These are phyloP conservation scores for Setomelanomma holmii DNA, from an alignment of 2,329 filamentous ascomycete genomes.

Conservation along the genomic window DNA sequence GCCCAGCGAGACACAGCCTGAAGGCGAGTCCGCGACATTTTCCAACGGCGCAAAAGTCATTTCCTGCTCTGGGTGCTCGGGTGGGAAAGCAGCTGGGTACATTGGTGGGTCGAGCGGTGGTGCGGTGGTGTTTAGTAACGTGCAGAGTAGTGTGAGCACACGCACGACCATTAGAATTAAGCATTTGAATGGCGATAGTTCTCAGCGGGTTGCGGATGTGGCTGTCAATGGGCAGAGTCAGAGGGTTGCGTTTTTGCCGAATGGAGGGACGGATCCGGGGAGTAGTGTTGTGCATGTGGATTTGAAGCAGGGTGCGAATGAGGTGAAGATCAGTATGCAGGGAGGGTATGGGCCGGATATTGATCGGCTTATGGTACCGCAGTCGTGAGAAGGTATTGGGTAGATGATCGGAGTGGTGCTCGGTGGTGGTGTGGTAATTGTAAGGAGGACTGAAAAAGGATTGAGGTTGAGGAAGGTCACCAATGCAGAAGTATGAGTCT, in stretches of 20 bases:
- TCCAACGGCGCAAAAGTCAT: constrained; percentile 55
- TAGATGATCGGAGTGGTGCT: neutral
- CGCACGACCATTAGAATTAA: constrained; percentile 62
- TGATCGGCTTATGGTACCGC: constrained; percentile 62
- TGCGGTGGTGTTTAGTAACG: constrained; percentile 56
- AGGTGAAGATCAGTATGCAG: constrained; percentile 57
- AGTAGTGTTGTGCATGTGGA: constrained; percentile 58
- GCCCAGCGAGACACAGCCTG: constrained; percentile 57
- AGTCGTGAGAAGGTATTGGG: neutral
- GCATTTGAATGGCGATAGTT: constrained; percentile 63
- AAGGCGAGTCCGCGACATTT: constrained; percentile 60
- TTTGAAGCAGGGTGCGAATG: constrained; percentile 59
- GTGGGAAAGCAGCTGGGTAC: constrained; percentile 58
- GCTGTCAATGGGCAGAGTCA: constrained; percentile 62
- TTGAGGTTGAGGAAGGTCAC: no score
- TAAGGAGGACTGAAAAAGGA: no score
- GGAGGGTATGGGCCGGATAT: constrained; percentile 60
- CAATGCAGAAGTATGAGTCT: no score
- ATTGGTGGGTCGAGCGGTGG: constrained; percentile 55
- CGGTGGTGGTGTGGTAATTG: no score
- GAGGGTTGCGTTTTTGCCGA: constrained; percentile 63
- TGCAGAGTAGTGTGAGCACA: constrained; percentile 55
- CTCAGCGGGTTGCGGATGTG: constrained; percentile 61
- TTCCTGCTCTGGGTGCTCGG: constrained; percentile 61
- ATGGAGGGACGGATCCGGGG: constrained; percentile 53